Evolutionary conservation across 306 rosid genomes (phyloP).

Genomic region (Quercus aquifolioides): DNA sequence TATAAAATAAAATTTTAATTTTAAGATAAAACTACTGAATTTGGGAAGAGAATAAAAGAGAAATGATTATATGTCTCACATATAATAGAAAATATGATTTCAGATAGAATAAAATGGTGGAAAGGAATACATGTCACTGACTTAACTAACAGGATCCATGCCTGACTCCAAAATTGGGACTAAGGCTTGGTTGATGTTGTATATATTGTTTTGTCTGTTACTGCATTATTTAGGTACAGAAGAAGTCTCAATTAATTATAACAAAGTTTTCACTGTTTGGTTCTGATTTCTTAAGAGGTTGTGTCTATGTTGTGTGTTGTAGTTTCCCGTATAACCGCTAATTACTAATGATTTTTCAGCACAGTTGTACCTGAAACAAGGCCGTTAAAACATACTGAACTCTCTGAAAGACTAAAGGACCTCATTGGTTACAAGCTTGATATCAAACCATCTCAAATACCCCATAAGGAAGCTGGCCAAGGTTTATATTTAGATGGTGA

Average conservation of each 20-base stretch:
- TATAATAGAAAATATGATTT: too few relatives aligned
- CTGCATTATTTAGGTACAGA: not conserved
- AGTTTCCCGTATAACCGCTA: slow-evolving; percentile 14
- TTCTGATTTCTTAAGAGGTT: not conserved
- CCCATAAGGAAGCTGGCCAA: slow-evolving; percentile 75
- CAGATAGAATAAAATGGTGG: too few relatives aligned
- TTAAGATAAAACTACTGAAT: not conserved
- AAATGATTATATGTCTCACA: not conserved
- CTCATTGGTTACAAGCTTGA: slow-evolving; percentile 69
- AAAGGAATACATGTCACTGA: too few relatives aligned
- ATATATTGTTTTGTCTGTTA: not conserved
- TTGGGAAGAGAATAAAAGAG: not conserved
- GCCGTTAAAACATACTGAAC: slow-evolving; percentile 49
- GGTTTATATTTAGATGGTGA: slow-evolving; percentile 77
- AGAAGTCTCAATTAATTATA: not conserved
- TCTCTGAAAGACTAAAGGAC: slow-evolving; percentile 62
- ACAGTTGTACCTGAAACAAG: slow-evolving; percentile 71
- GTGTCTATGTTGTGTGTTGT: not conserved
- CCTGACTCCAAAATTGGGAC: too few relatives aligned
- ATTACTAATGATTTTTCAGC: slow-evolving; percentile 47
- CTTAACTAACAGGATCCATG: too few relatives aligned
- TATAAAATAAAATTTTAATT: not conserved
- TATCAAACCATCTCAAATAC: slow-evolving; percentile 66
- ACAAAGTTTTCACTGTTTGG: not conserved
- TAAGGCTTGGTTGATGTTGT: too few relatives aligned